Evolutionary conservation across 208 protist genomes (phyloP), one percentile per base, ranked within the genome.

Genomic region (Trichomonas vaginalis): DNA sequence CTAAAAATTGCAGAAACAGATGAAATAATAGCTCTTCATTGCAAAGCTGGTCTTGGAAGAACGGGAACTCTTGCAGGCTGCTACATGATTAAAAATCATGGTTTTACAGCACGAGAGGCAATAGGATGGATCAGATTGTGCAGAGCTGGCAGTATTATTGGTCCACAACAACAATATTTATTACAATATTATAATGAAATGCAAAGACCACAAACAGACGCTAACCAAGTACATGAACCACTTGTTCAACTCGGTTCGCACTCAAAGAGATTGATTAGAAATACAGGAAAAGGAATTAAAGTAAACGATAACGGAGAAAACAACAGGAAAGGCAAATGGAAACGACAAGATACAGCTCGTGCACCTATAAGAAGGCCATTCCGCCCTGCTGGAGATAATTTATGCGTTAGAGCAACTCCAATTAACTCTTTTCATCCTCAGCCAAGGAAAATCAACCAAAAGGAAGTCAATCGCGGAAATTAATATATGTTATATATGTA

Each of bases 151-250:
- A 98, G 97, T 97, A 98, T 99, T 42, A 98, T 99, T 39, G 98
- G 98, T 32, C 98, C 98, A 35, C 98, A 99, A 96, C 98, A 99
- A 96, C 96, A 98, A 96, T 99, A 98, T 96, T 96, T 99, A 0
- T 96, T 98, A 51, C 96, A 97, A 45, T 97, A 51, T 51, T 42
- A 92, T n/a, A 39, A 23, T 3, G 12, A 23, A 10, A 51, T 92
- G 21, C 40, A 92, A 14, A 37, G 79, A 35, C 79, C 79, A n/a
- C 17, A 70, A 27, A 70, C 56, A 70, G 56, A 70, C 56, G 56
- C 56, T 32, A 70, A 70, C 21, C 56, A 70, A 27, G 21, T 70
- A 70, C 56, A 70, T 27, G 56, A 70, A 27, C 56, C 56, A 27
- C 56, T 70, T 3, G 56, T 70, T 70, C 56, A 70, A 27, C 56